Percentiles rank a stretch among this genome's conserved stretches.
Conservation (phyloP, 23 red algal species). For the Agarophyton chilense region DNA sequence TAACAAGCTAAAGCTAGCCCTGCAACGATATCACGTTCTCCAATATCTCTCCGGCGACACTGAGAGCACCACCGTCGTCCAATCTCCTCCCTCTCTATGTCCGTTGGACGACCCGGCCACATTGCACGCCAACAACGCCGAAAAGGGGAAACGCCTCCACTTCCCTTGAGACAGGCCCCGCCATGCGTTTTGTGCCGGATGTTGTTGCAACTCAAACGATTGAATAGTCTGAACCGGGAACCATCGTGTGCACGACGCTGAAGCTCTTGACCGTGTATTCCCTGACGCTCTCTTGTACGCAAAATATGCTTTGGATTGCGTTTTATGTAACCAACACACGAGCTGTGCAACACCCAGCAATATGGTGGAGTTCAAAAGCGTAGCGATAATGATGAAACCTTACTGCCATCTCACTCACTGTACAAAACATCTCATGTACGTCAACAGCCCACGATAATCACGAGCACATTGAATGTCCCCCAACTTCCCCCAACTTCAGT, state of each 20-base stretch:
- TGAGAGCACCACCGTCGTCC: not conserved
- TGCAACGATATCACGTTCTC: not conserved
- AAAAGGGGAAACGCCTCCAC: not conserved
- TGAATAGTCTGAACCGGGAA: slow-evolving; percentile 1
- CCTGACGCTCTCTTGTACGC: slow-evolving; percentile 32
- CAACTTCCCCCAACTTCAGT: not conserved
- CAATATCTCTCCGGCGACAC: not conserved
- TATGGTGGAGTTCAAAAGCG: slow-evolving; percentile 7
- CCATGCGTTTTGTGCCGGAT: not conserved
- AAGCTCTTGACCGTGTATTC: slow-evolving; percentile 14
- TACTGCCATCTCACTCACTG: slow-evolving; percentile 36
- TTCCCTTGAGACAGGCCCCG: not conserved
- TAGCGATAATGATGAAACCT: slow-evolving; percentile 40
- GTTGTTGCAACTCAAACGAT: not conserved
- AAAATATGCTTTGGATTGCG: slow-evolving; percentile 3
- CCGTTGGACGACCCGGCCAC: not conserved
- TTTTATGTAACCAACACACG: slow-evolving; percentile 32
- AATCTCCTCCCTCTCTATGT: not conserved
- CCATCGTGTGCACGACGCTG: slow-evolving; percentile 26
- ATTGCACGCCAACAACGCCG: not conserved
- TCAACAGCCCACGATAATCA: slow-evolving; percentile 47
- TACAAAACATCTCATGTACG: slow-evolving; percentile 18
- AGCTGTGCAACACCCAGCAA: too few relatives aligned
- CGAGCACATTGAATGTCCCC: not conserved
- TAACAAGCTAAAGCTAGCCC: not conserved